phyloP scores from a whole-genome alignment of 176 grass and related monocot genomes.

The barley (Hordeum vulgare) region MorexV3_pseudomolecules_assembly NC_058518.1:418933021-418933520 shows the following conservation, averaged over 20 bases:
- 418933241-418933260: neutral
- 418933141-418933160: neutral
- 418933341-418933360: slow-evolving; percentile 2
- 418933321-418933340: neutral
- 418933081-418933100: neutral
- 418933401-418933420: neutral
- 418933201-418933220: neutral
- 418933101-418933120: neutral
- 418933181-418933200: neutral
- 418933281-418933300: neutral
- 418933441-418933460: neutral
- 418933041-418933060: neutral
- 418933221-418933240: neutral
- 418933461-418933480: neutral
- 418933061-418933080: neutral
- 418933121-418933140: neutral
- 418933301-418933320: neutral
- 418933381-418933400: neutral
- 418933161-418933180: neutral
- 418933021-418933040: neutral
- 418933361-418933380: neutral
- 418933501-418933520: neutral
- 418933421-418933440: neutral
- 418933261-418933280: neutral
- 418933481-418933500: neutral